Evolutionary conservation across 345 rosid species (phyloP).

Genomic region (Chamaenerion angustifolium): DNA sequence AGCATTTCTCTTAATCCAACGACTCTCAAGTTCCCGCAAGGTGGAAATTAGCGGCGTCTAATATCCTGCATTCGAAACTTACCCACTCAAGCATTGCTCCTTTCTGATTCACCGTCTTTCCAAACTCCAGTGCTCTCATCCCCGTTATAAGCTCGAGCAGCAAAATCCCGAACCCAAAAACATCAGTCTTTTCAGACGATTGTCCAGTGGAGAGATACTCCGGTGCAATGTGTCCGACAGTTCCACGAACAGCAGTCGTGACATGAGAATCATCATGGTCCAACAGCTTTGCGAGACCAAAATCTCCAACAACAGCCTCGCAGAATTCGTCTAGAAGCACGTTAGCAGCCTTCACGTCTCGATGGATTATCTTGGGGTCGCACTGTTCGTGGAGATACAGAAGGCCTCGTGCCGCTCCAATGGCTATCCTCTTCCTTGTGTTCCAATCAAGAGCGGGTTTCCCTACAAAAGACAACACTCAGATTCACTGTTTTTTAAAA

Average conservation of each 20-base stretch:
- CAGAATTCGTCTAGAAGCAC: conserved; percentile 67
- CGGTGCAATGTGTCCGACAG: conserved; percentile 91
- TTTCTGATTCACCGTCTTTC: conserved; percentile 66
- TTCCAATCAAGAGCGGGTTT: conserved; percentile 83
- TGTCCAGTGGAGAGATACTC: conserved; percentile 95
- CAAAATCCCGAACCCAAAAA: conserved; percentile 88
- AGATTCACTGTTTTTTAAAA: background rate
- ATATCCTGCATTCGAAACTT: too few relatives aligned
- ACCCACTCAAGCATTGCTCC: conserved; percentile 98
- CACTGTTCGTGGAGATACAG: conserved; percentile 87
- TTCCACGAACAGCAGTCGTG: conserved; percentile 89
- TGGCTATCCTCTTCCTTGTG: conserved; percentile 74
- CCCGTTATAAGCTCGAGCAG: conserved; percentile 87
- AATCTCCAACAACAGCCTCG: conserved; percentile 88
- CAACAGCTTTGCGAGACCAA: conserved; percentile 87
- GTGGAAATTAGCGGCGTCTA: too few relatives aligned
- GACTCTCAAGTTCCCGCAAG: too few relatives aligned
- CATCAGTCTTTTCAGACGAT: conserved; percentile 93
- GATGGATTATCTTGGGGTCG: conserved; percentile 85
- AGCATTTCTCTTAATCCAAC: too few relatives aligned
- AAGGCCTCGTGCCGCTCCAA: conserved; percentile 89
- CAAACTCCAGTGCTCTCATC: conserved; percentile 88
- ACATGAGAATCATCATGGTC: conserved; percentile 89
- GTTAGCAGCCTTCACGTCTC: conserved; percentile 93
- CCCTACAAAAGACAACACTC: conserved; percentile 16